Evolutionary conservation across 306 rosid species (phyloP).

Genomic region (Ziziphus jujuba): DNA sequence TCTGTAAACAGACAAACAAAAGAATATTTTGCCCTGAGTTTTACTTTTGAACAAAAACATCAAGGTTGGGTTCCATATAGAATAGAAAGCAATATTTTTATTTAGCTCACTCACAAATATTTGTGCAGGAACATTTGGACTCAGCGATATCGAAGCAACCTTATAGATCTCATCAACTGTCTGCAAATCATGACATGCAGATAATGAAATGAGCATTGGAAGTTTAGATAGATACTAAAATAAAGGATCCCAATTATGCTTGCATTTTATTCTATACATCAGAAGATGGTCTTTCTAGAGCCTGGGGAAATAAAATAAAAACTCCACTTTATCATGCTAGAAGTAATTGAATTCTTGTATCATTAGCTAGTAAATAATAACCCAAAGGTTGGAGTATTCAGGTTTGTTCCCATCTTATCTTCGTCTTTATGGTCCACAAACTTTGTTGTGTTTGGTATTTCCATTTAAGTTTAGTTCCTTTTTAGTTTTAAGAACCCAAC

Average conservation of each 20-base stretch:
- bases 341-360: not conserved
- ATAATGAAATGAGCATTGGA: conserved; percentile 26
- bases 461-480: conserved; percentile 1
- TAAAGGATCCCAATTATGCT: not conserved
- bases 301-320: not conserved
- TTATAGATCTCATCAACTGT: conserved; percentile 97
- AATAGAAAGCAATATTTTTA: conserved; percentile 21
- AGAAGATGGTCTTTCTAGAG: not conserved
- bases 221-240: conserved; percentile 5
- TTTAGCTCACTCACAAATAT: conserved; percentile 78
- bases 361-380: not conserved
- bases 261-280: conserved; percentile 3
- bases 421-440: conserved; percentile 4
- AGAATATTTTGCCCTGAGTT: conserved; percentile 10
- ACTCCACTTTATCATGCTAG: not conserved
- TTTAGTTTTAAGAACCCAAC: conserved; percentile 1
- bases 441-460: conserved; percentile 11
- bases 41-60: conserved; percentile 11
- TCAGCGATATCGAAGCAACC: conserved; percentile 83
- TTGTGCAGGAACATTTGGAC: conserved; percentile 99
- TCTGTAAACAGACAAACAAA: conserved; percentile 49
- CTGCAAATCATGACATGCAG: conserved; percentile 50
- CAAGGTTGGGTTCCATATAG: not conserved
- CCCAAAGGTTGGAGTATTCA: not conserved
- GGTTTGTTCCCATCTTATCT: not conserved